These are phyloP conservation scores for Colletotrichum noveboracense DNA, from an alignment of 2,329 filamentous ascomycete species.

Conservation along the genomic window DNA sequence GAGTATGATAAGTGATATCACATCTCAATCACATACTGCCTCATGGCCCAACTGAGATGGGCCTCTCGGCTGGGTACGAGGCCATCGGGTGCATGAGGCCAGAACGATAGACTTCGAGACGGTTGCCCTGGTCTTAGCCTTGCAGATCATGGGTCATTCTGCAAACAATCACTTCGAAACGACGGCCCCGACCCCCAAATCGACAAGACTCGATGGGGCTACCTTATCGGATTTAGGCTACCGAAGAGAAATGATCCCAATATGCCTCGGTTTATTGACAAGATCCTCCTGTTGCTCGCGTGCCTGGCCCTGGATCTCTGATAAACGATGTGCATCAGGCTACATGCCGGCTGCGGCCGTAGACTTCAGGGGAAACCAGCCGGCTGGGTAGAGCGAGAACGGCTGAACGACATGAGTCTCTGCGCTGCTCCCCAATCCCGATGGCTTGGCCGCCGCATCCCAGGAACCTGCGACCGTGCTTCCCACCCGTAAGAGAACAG, in stretches of 20 bases:
- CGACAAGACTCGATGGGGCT: background rate
- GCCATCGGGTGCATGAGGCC: background rate
- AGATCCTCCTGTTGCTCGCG: background rate
- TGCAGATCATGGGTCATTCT: background rate
- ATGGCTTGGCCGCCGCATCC: conserved; percentile 6
- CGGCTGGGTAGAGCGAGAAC: background rate
- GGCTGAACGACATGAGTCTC: background rate
- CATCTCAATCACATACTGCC: background rate
- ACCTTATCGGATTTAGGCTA: conserved; percentile 1
- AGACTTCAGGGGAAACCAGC: background rate
- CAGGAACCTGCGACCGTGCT: conserved; percentile 12
- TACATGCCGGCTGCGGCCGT: background rate
- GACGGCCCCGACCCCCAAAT: background rate
- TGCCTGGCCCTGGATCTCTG: background rate
- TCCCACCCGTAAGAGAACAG: background rate
- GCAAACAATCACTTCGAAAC: conserved; percentile 1
- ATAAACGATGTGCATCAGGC: conserved; percentile 8
- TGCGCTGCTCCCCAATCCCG: background rate
- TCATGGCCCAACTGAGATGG: background rate
- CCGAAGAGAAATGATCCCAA: background rate
- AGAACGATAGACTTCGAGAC: background rate
- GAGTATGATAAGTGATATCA: background rate
- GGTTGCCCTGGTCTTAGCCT: background rate
- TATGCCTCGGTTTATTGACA: background rate
- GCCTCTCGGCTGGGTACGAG: background rate